Evolutionary conservation across 768 basidiomycete species (phyloP).

Genomic region (Saitozyma podzolica): DNA sequence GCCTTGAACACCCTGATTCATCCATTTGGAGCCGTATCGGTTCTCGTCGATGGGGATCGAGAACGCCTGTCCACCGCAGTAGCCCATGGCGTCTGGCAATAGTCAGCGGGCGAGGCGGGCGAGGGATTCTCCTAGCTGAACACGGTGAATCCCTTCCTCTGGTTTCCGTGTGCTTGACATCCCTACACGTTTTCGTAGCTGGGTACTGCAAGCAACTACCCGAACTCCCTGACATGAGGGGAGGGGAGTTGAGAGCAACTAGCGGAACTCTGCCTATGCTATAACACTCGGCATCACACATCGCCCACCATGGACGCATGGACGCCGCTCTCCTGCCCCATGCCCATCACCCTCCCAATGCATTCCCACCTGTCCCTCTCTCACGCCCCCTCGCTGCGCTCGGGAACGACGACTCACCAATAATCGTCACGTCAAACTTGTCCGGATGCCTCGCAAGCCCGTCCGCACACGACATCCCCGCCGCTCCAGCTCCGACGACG

Average conservation of each 20-base stretch:
- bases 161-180: background rate
- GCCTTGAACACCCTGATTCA: conserved; percentile 57
- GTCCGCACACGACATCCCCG: conserved; percentile 55
- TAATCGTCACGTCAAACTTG: conserved; percentile 54
- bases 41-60: conserved; percentile 54
- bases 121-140: no score
- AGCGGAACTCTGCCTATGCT: no score
- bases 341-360: background rate
- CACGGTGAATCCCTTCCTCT: background rate
- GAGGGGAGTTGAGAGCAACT: no score
- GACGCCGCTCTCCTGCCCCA: no score
- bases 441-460: conserved; percentile 53
- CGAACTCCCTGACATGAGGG: no score
- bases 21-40: conserved; percentile 52
- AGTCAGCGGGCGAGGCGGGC: no score
- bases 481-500: conserved; percentile 56
- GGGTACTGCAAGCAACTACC: no score
- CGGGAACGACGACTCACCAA: conserved; percentile 31
- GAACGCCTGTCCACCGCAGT: conserved; percentile 56
- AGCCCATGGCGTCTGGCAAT: conserved; percentile 46
- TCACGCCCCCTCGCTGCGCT: no score
- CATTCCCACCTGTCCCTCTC: background rate
- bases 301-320: no score
- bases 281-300: no score
- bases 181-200: no score